These are phyloP conservation scores for Croton setiger DNA, from an alignment of 441 rosid species.

Conservation along the genomic window DNA sequence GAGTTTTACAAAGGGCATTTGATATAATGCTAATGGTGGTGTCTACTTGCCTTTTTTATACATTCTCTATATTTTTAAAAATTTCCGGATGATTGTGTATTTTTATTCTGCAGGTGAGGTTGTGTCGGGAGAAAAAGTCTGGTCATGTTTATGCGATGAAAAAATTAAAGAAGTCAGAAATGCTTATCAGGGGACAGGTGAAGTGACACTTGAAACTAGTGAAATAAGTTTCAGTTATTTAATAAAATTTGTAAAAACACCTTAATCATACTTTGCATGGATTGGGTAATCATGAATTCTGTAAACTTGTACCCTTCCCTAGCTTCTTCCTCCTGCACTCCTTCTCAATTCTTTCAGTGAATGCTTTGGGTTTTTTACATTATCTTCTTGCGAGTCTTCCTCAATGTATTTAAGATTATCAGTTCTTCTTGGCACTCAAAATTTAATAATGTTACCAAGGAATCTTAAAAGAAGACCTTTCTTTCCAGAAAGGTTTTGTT, in stretches of 20 bases:
- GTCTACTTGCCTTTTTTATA: neutral
- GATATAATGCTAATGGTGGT: neutral
- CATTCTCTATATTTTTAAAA: neutral
- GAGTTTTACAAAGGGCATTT: neutral
- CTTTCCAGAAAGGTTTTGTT: neutral
- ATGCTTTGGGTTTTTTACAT: neutral
- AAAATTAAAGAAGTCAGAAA: conserved; percentile 95
- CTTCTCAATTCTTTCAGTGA: neutral
- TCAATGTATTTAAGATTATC: neutral
- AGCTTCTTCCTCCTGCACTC: neutral
- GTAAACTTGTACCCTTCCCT: neutral
- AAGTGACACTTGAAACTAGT: conserved; percentile 50
- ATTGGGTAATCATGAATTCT: neutral
- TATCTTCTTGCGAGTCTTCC: neutral
- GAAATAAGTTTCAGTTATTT: neutral
- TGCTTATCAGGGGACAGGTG: conserved; percentile 98
- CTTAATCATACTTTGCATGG: neutral
- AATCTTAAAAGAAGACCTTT: neutral
- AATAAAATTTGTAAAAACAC: neutral
- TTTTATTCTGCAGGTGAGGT: conserved; percentile 56
- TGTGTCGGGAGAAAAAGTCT: conserved; percentile 85
- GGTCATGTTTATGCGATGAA: conserved; percentile 95
- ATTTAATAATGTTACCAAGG: neutral
- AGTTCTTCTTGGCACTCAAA: neutral
- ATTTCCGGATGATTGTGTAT: conserved; percentile 12